phyloP scores from a whole-genome alignment of 2,329 filamentous ascomycete species.

The Diaporthe sp. region DNA sequence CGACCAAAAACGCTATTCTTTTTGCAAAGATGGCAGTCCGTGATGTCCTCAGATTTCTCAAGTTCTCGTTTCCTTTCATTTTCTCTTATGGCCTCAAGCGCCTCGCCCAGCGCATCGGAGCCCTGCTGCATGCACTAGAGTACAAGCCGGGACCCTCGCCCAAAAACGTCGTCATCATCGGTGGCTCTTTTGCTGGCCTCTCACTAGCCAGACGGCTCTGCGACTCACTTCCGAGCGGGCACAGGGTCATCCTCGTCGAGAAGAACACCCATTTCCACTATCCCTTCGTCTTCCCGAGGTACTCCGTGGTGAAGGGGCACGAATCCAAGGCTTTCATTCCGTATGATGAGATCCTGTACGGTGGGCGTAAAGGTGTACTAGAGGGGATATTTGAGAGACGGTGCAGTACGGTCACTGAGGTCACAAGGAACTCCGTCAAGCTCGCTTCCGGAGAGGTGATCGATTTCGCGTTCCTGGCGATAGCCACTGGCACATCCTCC shows the following conservation, averaged over 20 bases:
- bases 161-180: constrained; percentile 65
- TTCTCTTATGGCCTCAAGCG: background rate
- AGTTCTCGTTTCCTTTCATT: constrained; percentile 3
- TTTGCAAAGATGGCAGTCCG: background rate
- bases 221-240: constrained; percentile 58
- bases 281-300: constrained; percentile 69
- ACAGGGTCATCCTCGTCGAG: constrained; percentile 66
- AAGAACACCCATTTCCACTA: constrained; percentile 71
- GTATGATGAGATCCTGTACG: constrained; percentile 55
- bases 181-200: constrained; percentile 66
- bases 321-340: constrained; percentile 71
- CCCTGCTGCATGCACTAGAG: background rate
- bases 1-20: background rate
- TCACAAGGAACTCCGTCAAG: constrained; percentile 50
- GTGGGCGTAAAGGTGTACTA: constrained; percentile 41
- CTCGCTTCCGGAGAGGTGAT: constrained; percentile 56
- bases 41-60: constrained; percentile 13
- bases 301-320: constrained; percentile 64
- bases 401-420: constrained; percentile 46
- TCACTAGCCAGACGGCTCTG: constrained; percentile 60
- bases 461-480: constrained; percentile 64
- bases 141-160: constrained; percentile 29
- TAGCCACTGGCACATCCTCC: constrained; percentile 65
- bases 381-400: constrained; percentile 38
- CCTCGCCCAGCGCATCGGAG: background rate